These are phyloP conservation scores for Gigaspora rosea DNA, from an alignment of 192 early-diverging fungal genomes.

Conservation along the genomic window DNA sequence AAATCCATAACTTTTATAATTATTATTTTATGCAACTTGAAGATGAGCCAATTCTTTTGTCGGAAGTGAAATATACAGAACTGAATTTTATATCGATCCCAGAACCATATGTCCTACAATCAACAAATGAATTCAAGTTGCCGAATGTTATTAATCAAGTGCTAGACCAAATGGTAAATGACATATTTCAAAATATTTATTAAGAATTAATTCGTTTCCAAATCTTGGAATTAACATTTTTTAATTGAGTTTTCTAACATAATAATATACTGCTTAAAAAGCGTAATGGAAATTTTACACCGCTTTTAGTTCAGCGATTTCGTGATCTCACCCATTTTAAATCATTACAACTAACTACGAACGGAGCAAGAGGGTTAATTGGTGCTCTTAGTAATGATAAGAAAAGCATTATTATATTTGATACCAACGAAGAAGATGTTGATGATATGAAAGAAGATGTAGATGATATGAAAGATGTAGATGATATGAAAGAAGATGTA, in stretches of 20 bases:
- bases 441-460: conserved; percentile 10
- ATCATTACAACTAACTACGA: conserved; percentile 20
- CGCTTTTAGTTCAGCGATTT: background rate
- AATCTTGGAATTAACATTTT: background rate
- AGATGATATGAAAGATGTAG: conserved; percentile 11
- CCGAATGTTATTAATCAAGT: conserved; percentile 3
- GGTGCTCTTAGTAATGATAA: conserved; percentile 17
- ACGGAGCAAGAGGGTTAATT: conserved; percentile 1
- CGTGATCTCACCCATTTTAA: conserved; percentile 2
- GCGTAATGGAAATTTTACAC: background rate
- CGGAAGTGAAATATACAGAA: conserved; percentile 17
- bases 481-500: conserved; percentile 19
- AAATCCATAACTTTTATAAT: background rate
- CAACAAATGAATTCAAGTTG: background rate
- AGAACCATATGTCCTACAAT: background rate
- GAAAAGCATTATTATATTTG: conserved; percentile 25
- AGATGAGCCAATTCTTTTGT: conserved; percentile 12
- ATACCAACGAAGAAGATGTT: conserved; percentile 27
- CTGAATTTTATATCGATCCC: background rate
- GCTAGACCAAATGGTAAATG: background rate
- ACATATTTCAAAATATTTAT: background rate
- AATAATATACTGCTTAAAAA: background rate
- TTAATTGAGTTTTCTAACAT: background rate
- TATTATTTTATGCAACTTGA: background rate
- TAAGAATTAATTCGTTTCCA: background rate